Base-by-base conservation (phyloP, 2,329 filamentous ascomycete species). In the Paracamarosporium sp. region DNA sequence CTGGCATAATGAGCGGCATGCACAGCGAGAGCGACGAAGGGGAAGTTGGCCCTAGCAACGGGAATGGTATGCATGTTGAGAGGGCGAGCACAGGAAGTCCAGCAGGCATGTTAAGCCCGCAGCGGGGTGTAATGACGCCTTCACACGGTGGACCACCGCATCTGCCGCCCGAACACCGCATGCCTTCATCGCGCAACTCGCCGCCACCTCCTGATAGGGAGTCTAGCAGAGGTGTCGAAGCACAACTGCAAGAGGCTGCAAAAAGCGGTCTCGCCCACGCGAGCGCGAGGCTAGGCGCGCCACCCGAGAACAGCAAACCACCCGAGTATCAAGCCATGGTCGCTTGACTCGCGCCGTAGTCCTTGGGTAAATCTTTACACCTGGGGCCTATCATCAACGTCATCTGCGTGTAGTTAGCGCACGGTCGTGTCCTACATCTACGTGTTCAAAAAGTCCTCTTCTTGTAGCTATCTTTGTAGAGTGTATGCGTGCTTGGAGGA, bases 241-340 rank as follows among this genome's bases (percentile, higher is more conserved):
- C 61, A 0, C 73, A 76, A 44, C 54, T 76, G 27, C 72, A 75
- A 36, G 73, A 76, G 59, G 73, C 73, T 3, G 71, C 72, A 6
- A 69, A 75, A 53, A 70, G 66, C 1, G 59, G 70, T 31, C 67
- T 75, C n/a, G 72, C 72, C 5, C 73, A 75, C 38, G 61, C 68
- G 3, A 65, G 61, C 45, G 56, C 65, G 15, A 55, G 66, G 25
- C 25, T 71, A 15, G 52, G 59, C 31, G 56, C 52, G 24, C 38
- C 61, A 13, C 59, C 59, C 6, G 60, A 56, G 9, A 55, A 45
- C 15, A 48, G 52, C 22, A 69, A 67, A 35, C 56, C 53, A 9
- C n/a, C 57, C 4, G 68, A 71, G 25, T 70, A 67, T 31, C 70
- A 67, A 40, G 57, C 70, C 11, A 64, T 73, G 61, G 70, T 73